These are phyloP conservation scores for Furcasterigmium sp. DNA, from an alignment of 2,329 filamentous ascomycete genomes.

Conservation along the genomic window DNA sequence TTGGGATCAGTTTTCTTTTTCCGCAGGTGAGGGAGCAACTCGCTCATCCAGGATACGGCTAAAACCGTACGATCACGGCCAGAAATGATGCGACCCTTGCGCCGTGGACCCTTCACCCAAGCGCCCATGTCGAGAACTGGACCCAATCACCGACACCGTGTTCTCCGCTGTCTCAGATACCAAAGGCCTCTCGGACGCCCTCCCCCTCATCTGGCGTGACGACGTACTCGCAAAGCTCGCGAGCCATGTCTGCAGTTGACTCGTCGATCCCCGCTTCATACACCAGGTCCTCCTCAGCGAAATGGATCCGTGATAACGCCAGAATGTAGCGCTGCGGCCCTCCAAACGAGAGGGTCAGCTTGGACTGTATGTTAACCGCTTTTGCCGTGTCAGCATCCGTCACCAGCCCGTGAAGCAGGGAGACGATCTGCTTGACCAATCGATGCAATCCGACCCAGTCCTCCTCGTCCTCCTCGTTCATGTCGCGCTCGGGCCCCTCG, in stretches of 20 bases:
- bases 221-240: conserved; percentile 73
- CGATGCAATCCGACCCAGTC: conserved; percentile 25
- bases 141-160: background rate
- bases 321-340: conserved; percentile 80
- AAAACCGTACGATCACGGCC: too few relatives aligned
- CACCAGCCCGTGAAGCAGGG: conserved; percentile 46
- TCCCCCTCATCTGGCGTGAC: conserved; percentile 69
- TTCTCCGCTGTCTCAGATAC: conserved; percentile 16
- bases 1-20: too few relatives aligned
- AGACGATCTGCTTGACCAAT: conserved; percentile 43
- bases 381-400: conserved; percentile 41
- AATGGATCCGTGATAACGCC: conserved; percentile 76
- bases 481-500: background rate
- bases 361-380: conserved; percentile 59
- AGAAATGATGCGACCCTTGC: too few relatives aligned
- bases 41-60: too few relatives aligned
- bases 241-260: conserved; percentile 74
- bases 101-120: too few relatives aligned
- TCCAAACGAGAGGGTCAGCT: conserved; percentile 64
- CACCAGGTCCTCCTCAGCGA: conserved; percentile 71
- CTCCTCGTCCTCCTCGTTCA: conserved; percentile 2
- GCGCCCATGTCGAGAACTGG: too few relatives aligned
- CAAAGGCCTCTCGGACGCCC: conserved; percentile 35
- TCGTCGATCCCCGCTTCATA: conserved; percentile 72
- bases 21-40: too few relatives aligned